Evolutionary conservation across 2,329 filamentous ascomycete species (phyloP).

Genomic region (Trichoderma sp.): DNA sequence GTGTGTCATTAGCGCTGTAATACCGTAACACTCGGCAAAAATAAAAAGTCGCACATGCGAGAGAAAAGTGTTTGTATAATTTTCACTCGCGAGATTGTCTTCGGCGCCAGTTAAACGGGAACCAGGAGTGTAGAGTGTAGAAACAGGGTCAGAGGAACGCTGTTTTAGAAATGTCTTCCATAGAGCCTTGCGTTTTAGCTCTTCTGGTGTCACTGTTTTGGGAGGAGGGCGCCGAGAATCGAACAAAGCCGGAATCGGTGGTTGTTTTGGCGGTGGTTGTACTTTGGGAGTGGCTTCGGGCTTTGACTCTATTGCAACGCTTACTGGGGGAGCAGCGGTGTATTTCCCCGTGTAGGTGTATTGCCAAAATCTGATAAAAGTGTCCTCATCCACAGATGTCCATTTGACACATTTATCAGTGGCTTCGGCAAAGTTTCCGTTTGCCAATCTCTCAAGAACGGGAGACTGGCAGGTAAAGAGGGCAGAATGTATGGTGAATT

Average conservation of each 20-base stretch:
- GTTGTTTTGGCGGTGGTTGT: no score
- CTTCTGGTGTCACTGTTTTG: not conserved
- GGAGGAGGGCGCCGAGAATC: not conserved
- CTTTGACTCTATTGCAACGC: no score
- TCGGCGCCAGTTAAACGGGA: not conserved
- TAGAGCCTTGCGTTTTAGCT: not conserved
- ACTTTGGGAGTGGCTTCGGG: not conserved
- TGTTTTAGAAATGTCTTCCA: not conserved
- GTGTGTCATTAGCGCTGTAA: slow-evolving; percentile 10
- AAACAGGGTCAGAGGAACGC: not conserved
- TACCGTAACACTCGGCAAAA: slow-evolving; percentile 21
- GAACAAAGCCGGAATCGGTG: not conserved
- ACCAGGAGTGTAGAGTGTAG: not conserved
- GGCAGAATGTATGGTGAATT: slow-evolving; percentile 21
- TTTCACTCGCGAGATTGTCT: not conserved
- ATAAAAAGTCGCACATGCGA: slow-evolving; percentile 18
- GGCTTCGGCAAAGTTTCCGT: slow-evolving; percentile 19
- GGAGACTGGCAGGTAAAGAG: slow-evolving; percentile 20
- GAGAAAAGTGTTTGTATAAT: slow-evolving; percentile 8
- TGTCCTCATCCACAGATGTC: slow-evolving; percentile 18
- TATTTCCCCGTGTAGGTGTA: slow-evolving; percentile 21
- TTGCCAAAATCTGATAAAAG: slow-evolving; percentile 21
- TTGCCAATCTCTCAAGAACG: slow-evolving; percentile 15
- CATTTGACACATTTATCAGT: slow-evolving; percentile 16
- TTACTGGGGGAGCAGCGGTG: not conserved